Evolutionary conservation across 2,329 filamentous ascomycete species (phyloP), one percentile per base, ranked within the genome.

Genomic region (Alternaria sp.): DNA sequence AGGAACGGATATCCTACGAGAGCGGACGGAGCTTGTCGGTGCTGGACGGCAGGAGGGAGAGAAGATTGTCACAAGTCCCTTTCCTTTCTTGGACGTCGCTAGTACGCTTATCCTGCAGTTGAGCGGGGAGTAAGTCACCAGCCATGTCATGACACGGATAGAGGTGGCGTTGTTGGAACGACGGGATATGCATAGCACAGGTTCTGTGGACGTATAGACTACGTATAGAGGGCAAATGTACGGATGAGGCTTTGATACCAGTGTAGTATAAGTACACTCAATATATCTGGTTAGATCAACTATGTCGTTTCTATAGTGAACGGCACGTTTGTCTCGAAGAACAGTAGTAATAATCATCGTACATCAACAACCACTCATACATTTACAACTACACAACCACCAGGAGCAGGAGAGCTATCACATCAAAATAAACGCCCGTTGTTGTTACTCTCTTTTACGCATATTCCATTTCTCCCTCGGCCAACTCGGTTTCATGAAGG

Each of bases 61-160:
- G 82, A 98, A 98, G 86, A 92, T 97, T 75, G 93, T 97, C 67
- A 95, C 93, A 47, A 96, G 92, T 77, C 93, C 96, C 26, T 98
- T 97, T 80, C 95, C 96, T 5, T 98, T 97, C 82, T 85, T 98
- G 75, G 95, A 98, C 81, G 91, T 97, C 80, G 94, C 95, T 28
- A 94, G 93, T 69, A 90, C 90, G 81, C 85, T 98, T 74, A 97
- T 98, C 72, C 93, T 97, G 82, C 93, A 97, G 82, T 84, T 98
- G 77, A 74, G 72, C 25, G 76, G 75, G n/a, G 76, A 79, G 67
- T 79, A 56, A 17, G 47, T 15, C 40, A 19, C n/a, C n/a, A 6
- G 3, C 5, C 12, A n/a, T 43, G 44, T 30, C 9, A 53, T 25
- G 40, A 36, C 43, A 25, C 26, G 56, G 23, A 44, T 23, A 23